Base-by-base conservation (phyloP, 139 green algal species). In the Chlamydomonas eustigma region DNA sequence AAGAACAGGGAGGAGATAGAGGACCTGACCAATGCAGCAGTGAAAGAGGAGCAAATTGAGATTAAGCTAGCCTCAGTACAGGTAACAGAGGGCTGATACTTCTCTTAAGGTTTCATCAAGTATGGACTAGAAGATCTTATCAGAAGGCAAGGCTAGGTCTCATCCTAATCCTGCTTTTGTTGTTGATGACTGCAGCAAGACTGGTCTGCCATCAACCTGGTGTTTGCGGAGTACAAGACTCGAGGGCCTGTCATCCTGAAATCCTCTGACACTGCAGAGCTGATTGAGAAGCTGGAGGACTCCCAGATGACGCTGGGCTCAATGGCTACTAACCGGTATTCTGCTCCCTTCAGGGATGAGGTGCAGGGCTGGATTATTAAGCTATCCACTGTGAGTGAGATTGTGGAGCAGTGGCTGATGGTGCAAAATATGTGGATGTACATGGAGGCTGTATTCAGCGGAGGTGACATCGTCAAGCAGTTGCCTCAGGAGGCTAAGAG, bases 381-480 rank as follows among this genome's bases (percentile, higher is more conserved):
- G 83, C 91, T 98, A 63, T 91, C 83, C 58, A 93, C 89, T 0
- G 90, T 98, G 24, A 91, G 84, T 37, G 94, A 98, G 82, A 91
- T 94, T 28, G 77, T 98, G n/a, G 93, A 98, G 87, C 91, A 92
- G 75, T 97, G 94, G 94, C 88, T 97, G 30, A 87, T 85, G 80
- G 93, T 97, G 70, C 94, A 97, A 84, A 93, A 83, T 84, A 91
- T 96, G 87, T 98, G 94, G 94, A 91, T 90, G 86, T 97, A 97
- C 87, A 96, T 98, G 93, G 94, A 98, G 83, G 92, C 92, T 3
- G 94, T 98, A 64, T 98, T 98, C 84, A 84, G 51, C 38, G 81
- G 94, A 37, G 94, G 94, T 33, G 94, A 98, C 85, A 98, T 98
- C 51, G 94, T 97, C 28, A 96, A 95, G 88, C 93, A 97, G 89